Base-by-base conservation (phyloP, 1,139 yeast genomes). In the Candida sojae region DNA sequence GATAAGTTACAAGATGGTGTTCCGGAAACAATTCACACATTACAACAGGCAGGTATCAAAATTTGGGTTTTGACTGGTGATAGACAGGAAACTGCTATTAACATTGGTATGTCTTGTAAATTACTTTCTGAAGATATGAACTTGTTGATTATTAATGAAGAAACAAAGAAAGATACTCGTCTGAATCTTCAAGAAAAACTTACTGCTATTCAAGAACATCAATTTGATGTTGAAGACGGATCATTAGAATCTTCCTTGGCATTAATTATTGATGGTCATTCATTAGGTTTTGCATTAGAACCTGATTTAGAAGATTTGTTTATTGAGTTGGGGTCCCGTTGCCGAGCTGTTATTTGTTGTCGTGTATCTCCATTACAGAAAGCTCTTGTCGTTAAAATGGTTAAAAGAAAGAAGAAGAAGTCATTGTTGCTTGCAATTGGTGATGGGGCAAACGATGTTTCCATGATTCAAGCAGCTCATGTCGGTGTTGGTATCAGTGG, bases 401-500 rank as follows among this genome's bases (percentile, higher is more conserved):
- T 93, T 26, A 88, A 88, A 61, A 53, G 72, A 40, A 68, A 68
- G 60, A 67, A 68, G 63, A 73, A 73, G 51, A 81, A 82, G 17
- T 83, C 90, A 9, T 75, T 93, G 53, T 88, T 97, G 1, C 74
- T 93, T 55, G 96, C 98, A 1, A 88, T 93, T 65, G 99, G 99
- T 54, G 99, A 93, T 67, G 99, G 99, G 51, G 96, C 98, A 37
- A 93, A 93, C 64, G 99, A 93, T 70, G 99, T 93, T 53, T 96
- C 98, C 5, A 93, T 93, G 99, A 93, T 93, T 57, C 98, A 93
- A 66, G 91, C 96, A 35, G 99, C 99, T 1, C 95, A 93, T 69
- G 95, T 93, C 32, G 99, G 99, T 58, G 95, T 93, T 43, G 99
- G 99, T 68, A 93, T 93, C 59, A 96, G 97, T 42, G 99, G 99